Conservation (phyloP, 495 filamentous ascomycete species). For the Penicillium arizonense region DNA sequence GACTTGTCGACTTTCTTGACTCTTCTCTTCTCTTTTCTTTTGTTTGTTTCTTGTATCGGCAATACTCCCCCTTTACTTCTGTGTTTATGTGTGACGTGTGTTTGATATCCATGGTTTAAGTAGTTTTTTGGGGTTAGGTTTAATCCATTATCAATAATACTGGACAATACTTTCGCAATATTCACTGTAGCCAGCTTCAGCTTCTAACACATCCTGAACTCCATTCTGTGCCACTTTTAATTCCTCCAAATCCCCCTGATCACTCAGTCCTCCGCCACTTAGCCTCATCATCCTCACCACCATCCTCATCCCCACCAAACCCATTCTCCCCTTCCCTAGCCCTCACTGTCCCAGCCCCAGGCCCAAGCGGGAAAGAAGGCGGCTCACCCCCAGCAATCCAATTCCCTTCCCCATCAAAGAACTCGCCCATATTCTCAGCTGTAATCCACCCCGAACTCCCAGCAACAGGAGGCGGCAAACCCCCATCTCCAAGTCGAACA, state of each 20-base stretch:
- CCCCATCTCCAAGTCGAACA: conserved; percentile 44
- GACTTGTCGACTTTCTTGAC: no score
- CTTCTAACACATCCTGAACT: not conserved
- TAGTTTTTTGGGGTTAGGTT: conserved; percentile 19
- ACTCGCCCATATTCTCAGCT: conserved; percentile 88
- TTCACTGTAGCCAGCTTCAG: not conserved
- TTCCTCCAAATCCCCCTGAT: not conserved
- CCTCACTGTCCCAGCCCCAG: conserved; percentile 58
- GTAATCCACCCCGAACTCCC: conserved; percentile 96
- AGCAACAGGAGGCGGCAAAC: conserved; percentile 71
- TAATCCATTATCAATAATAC: not conserved
- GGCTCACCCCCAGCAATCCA: conserved; percentile 48
- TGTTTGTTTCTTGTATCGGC: not conserved
- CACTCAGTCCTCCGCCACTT: conserved; percentile 64
- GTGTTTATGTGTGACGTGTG: conserved; percentile 8
- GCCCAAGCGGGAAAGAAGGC: conserved; percentile 44
- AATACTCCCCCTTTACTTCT: not conserved
- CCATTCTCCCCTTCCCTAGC: conserved; percentile 40
- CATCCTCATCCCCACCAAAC: conserved; percentile 29
- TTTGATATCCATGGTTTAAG: conserved; percentile 21
- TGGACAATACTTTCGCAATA: not conserved
- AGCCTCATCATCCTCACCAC: conserved; percentile 40
- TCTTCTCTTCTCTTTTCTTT: conserved; percentile 8
- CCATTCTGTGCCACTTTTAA: not conserved
- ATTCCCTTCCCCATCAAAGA: conserved; percentile 64